Base-by-base conservation (phyloP, 2,329 filamentous ascomycete species). In the Xylaria sp. region DNA sequence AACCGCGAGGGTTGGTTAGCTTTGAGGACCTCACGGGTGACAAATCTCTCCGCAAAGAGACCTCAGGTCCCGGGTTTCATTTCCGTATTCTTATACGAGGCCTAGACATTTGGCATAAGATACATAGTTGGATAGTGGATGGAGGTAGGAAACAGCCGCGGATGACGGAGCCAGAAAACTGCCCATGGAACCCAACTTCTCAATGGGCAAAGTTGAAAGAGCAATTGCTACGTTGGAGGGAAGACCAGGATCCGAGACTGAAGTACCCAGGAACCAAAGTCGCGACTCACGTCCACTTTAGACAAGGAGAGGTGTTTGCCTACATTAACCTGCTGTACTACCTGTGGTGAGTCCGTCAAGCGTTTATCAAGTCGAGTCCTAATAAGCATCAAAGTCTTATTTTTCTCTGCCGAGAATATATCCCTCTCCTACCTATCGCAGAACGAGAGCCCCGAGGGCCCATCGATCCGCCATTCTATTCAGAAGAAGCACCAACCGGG, bases 61-160 rank as follows among this genome's bases (percentile, higher is more conserved):
- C 34, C 24, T 71, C 64, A 5, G 42, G 53, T 27, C 60, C 67
- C 2, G 61, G 64, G 4, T 71, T 60, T 21, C 62, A 69, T 30
- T 71, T 71, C 24, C 67, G 67, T 39, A 65, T 65, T 17, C 59
- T 71, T 4, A 54, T 71, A 12, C 68, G 69, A 47, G 69, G 69
- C 11, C 53, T 69, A 8, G 69, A 71, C 21, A 65, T 71, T 32
- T 71, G 67, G 67, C 69, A 71, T 39, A 61, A 69, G 47, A 65
- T 68, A 9, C 69, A 69, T 34, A 71, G 69, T 51, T 71, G 69
- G 67, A 69, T 69, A 56, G 67, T 71, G 9, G 67, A 71, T 11
- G 69, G 69, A 4, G 69, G 67, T 6, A 65, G 67, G 17, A 69
- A 61, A 24, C 58, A 62, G 32, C 67, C 69, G 30, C 58, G 63